Conservation (phyloP, 805 yeast genomes). For the Nakazawaea ishiwadae region DNA sequence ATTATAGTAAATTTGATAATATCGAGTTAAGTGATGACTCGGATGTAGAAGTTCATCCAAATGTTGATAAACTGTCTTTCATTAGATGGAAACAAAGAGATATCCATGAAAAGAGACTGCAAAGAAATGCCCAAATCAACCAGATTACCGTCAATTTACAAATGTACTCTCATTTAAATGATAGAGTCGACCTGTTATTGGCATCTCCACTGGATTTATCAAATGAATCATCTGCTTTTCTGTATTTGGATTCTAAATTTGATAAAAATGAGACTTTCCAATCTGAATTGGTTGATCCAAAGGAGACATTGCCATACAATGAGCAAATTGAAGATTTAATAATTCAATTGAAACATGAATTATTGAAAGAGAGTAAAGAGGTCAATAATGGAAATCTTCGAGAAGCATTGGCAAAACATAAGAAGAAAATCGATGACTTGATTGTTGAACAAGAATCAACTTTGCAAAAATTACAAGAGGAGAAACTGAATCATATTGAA, state of each 20-base stretch:
- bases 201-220: slow-evolving; percentile 3
- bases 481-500: slow-evolving; percentile 70
- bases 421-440: slow-evolving; percentile 64
- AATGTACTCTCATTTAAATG: slow-evolving; percentile 74
- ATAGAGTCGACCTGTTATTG: slow-evolving; percentile 65
- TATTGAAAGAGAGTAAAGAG: slow-evolving; percentile 42
- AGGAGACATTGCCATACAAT: slow-evolving; percentile 60
- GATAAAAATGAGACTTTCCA: slow-evolving; percentile 34
- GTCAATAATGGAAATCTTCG: slow-evolving; percentile 34
- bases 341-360: slow-evolving; percentile 66
- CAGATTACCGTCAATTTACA: slow-evolving; percentile 71
- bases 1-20: slow-evolving; percentile 97
- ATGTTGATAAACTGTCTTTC: slow-evolving; percentile 90
- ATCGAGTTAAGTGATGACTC: slow-evolving; percentile 95
- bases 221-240: slow-evolving; percentile 7
- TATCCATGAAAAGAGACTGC: slow-evolving; percentile 87
- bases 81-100: slow-evolving; percentile 96
- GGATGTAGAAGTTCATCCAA: slow-evolving; percentile 96
- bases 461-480: slow-evolving; percentile 61
- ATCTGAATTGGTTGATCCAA: slow-evolving; percentile 11
- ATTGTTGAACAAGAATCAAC: slow-evolving; percentile 60
- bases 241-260: slow-evolving; percentile 44
- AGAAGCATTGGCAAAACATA: slow-evolving; percentile 48
- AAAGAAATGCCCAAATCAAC: slow-evolving; percentile 72
- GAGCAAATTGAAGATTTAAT: slow-evolving; percentile 92